Evolutionary conservation across 805 yeast genomes (phyloP).

Genomic region (Cyberlindnera lachancei): DNA sequence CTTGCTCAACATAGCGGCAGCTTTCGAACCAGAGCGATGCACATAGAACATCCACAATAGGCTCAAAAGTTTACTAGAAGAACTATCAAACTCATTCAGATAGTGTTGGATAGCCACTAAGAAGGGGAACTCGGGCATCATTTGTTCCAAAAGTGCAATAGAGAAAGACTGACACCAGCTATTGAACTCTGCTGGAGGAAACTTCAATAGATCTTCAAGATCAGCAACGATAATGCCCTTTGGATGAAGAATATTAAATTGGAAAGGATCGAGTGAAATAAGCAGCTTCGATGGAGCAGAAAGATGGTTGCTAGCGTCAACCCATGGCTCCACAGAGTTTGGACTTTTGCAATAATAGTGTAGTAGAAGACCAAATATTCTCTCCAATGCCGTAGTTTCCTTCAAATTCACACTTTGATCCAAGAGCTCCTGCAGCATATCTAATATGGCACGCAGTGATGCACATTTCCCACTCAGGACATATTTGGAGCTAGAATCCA

Average conservation of each 20-base stretch:
- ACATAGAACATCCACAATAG: constrained; percentile 24
- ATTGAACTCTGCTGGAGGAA: neutral
- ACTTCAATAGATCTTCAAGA: neutral
- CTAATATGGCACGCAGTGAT: constrained; percentile 24
- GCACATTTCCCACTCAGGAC: constrained; percentile 17
- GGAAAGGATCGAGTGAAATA: constrained; percentile 11
- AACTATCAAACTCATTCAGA: constrained; percentile 8
- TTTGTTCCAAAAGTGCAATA: constrained; percentile 5
- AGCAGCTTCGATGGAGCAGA: constrained; percentile 2
- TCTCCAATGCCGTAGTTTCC: constrained; percentile 27
- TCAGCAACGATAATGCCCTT: neutral
- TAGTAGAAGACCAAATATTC: constrained; percentile 33
- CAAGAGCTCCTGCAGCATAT: constrained; percentile 18
- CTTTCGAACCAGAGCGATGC: constrained; percentile 9
- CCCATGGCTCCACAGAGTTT: constrained; percentile 4
- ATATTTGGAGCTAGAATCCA: constrained; percentile 5
- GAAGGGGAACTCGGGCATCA: neutral
- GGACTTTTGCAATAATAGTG: constrained; percentile 19
- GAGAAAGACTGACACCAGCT: constrained; percentile 13
- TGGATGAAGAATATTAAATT: constrained; percentile 10
- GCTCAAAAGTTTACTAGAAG: constrained; percentile 24
- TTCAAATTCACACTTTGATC: constrained; percentile 11
- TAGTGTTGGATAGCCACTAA: constrained; percentile 6
- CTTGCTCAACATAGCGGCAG: constrained; percentile 4
- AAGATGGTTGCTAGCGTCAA: constrained; percentile 14